These are phyloP conservation scores for Vitis labrusca DNA, from an alignment of 164 flowering plant species.

Conservation along the genomic window DNA sequence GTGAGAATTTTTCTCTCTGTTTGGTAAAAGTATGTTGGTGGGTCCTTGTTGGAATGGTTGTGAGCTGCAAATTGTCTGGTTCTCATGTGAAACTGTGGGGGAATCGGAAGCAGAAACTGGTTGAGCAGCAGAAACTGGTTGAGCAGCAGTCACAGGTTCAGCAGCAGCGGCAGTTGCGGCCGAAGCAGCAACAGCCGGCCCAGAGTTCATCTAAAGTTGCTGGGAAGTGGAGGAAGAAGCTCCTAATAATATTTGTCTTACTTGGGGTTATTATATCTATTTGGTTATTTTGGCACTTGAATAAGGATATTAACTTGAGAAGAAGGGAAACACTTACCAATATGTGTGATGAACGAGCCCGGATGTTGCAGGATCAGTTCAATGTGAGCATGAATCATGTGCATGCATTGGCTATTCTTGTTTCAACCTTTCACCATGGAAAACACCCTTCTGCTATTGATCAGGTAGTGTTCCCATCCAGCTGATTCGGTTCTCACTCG, in stretches of 20 bases:
- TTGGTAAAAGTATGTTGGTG: constrained; percentile 40
- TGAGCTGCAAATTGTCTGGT: constrained; percentile 30
- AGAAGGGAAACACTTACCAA: constrained; percentile 66
- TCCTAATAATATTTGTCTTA: constrained; percentile 49
- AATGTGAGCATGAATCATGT: constrained; percentile 97
- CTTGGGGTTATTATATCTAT: constrained; percentile 45
- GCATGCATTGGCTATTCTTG: constrained; percentile 85
- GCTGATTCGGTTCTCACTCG: not conserved
- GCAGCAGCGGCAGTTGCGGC: constrained; percentile 29
- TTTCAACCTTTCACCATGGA: constrained; percentile 90
- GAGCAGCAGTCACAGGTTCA: constrained; percentile 18
- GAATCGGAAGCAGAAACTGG: constrained; percentile 14
- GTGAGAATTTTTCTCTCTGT: constrained; percentile 17
- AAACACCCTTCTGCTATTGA: constrained; percentile 88
- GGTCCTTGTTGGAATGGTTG: constrained; percentile 40
- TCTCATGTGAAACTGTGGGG: constrained; percentile 25
- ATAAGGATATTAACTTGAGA: constrained; percentile 29
- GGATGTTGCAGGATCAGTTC: constrained; percentile 97
- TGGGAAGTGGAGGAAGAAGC: constrained; percentile 70
- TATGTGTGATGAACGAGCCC: constrained; percentile 96
- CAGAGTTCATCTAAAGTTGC: constrained; percentile 38
- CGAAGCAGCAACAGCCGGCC: constrained; percentile 35
- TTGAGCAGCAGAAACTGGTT: constrained; percentile 13
- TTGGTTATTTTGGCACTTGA: constrained; percentile 56
- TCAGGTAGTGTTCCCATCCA: constrained; percentile 48